Evolutionary conservation across 495 filamentous ascomycete species (phyloP), one percentile per base, ranked within the genome.

Genomic region (Antarctomyces pellizariae): DNA sequence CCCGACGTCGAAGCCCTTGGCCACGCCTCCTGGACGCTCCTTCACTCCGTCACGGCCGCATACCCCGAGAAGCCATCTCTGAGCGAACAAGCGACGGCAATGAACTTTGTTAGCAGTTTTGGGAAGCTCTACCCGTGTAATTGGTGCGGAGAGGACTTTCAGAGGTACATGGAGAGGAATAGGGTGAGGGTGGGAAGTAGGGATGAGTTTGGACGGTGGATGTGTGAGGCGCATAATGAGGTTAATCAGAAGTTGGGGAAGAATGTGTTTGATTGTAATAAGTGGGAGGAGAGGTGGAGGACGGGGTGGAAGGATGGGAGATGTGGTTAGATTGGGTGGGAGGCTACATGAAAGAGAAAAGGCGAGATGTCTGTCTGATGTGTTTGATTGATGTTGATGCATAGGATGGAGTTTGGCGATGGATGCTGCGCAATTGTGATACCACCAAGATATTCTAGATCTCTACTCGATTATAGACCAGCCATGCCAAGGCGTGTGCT

Each of bases 141-240:
- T 78, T 60, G 70, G 5, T 97, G 86, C 49, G 89, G 80, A 20
- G 75, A 79, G 35, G 89, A 93, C 41, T 93, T 97, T 47, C 73
- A 67, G 48, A 39, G 32, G 0, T 95, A 82, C 64, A 75, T 95
- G 54, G 57, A 53, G 33, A 62, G 62, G 40, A 74, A 83, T 26
- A 60, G 70, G 45, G 67, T 80, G 29, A 49, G 61, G 41, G 53
- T 84, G 16, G 59, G 58, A 6, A 66, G 64, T 29, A 49, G 75
- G 22, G 59, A 63, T 18, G 75, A 75, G 41, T 80, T 97, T 41
- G 86, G 82, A 22, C 59, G 56, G 37, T 97, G 89, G 89, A 71
- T 95, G 59, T 97, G 86, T 42, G 74, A 84, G 48, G 86, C 86
- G 39, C 86, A 97, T 59, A 97, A 97, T 56, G 82, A 78, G 38